These are phyloP conservation scores for Pleurotus sapidus DNA, from an alignment of 768 basidiomycete genomes.

Conservation along the genomic window DNA sequence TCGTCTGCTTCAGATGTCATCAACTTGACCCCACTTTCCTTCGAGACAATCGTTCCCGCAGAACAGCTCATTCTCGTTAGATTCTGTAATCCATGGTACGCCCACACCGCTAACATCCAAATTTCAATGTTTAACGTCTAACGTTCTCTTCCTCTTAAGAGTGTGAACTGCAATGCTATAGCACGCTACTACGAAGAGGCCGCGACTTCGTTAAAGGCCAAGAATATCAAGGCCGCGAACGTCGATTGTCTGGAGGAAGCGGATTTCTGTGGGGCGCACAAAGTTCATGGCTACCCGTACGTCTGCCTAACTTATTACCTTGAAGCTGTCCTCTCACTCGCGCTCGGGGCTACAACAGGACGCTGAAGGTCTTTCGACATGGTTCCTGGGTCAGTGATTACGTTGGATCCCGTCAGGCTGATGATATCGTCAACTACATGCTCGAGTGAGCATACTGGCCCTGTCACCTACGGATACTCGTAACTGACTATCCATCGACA, in stretches of 20 bases:
- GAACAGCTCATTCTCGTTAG: too few species aligned
- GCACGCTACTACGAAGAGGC: not conserved
- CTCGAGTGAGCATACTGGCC: not conserved
- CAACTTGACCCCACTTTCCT: too few species aligned
- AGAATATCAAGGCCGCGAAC: not conserved
- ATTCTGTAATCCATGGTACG: too few species aligned
- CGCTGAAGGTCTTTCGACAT: not conserved
- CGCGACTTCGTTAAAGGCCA: not conserved
- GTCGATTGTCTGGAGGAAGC: not conserved
- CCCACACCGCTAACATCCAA: too few species aligned
- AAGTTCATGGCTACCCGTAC: not conserved
- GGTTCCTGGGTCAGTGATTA: not conserved
- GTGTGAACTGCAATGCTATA: too few species aligned
- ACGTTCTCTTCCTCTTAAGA: too few species aligned
- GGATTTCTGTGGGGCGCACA: not conserved
- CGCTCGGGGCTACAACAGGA: too few species aligned
- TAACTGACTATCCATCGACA: slow-evolving; percentile 10
- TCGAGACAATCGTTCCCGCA: too few species aligned
- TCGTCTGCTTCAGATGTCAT: too few species aligned
- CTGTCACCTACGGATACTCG: not conserved
- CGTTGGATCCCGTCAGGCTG: not conserved
- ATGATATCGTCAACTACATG: not conserved
- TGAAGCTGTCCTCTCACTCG: too few species aligned
- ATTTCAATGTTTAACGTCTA: too few species aligned
- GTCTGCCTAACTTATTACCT: too few species aligned